Evolutionary conservation across 352 stramenopile species (phyloP).

Genomic region (Peronospora farinosa): DNA sequence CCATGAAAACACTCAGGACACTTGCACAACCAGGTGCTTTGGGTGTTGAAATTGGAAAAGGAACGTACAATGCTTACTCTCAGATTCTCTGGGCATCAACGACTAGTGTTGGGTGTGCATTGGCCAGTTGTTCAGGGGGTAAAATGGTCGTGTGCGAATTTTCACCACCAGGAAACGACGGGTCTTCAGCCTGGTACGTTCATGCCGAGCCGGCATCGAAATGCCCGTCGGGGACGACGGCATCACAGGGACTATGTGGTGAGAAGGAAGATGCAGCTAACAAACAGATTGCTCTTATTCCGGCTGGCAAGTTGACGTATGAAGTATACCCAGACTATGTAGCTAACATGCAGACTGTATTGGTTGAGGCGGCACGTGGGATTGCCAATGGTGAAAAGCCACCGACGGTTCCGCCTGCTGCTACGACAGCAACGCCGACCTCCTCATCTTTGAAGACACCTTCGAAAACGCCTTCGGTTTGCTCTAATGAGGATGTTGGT

Average conservation of each 20-base stretch:
- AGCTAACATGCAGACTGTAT: constrained; percentile 40
- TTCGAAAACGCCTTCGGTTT: constrained; percentile 2
- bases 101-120: constrained; percentile 56
- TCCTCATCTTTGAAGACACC: constrained; percentile 1
- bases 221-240: constrained; percentile 46
- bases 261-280: constrained; percentile 44
- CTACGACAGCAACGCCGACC: constrained; percentile 1
- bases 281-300: constrained; percentile 48
- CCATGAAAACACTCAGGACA: constrained; percentile 38
- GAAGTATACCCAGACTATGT: constrained; percentile 55
- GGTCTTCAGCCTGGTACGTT: constrained; percentile 49
- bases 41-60: constrained; percentile 44
- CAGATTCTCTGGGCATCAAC: constrained; percentile 65
- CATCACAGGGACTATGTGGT: constrained; percentile 41
- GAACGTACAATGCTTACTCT: constrained; percentile 70
- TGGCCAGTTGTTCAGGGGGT: constrained; percentile 32
- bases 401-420: background rate
- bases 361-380: constrained; percentile 34
- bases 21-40: constrained; percentile 36
- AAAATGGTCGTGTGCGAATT: constrained; percentile 61
- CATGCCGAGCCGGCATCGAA: constrained; percentile 40
- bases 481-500: background rate
- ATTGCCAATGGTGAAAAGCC: constrained; percentile 14
- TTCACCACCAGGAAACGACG: constrained; percentile 46
- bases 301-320: constrained; percentile 48